Conservation (phyloP, 1,284 basidiomycete species). For the Exobasidium cylindrosporum region DNA sequence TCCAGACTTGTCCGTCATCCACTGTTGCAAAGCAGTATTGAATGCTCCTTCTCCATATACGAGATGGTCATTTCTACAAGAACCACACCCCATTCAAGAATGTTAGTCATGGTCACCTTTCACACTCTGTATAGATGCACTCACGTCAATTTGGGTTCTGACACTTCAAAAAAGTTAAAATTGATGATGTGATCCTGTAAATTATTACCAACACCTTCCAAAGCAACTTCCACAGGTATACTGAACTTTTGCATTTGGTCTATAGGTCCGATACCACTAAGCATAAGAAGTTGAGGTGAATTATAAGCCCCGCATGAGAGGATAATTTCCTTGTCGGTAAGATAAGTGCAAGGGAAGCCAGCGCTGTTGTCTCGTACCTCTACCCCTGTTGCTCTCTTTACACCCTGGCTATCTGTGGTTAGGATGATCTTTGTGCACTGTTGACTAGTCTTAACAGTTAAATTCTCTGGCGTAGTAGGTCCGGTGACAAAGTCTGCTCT, state of each 20-base stretch:
- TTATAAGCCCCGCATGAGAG: conserved; percentile 58
- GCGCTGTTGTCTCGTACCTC: conserved; percentile 38
- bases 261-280: conserved; percentile 33
- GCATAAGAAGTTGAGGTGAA: conserved; percentile 49
- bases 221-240: conserved; percentile 38
- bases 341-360: conserved; percentile 29
- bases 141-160: background rate
- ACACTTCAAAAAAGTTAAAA: conserved; percentile 8
- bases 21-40: background rate
- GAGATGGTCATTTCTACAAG: conserved; percentile 6
- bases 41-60: conserved; percentile 3
- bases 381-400: conserved; percentile 31
- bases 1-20: conserved; percentile 3
- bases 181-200: conserved; percentile 59
- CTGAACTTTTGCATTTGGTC: conserved; percentile 26
- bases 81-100: no score
- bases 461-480: background rate
- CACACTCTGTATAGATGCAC: background rate
- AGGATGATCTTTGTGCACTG: conserved; percentile 2
- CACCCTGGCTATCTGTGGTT: background rate
- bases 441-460: background rate
- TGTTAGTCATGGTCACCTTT: no score
- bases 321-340: conserved; percentile 58
- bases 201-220: conserved; percentile 62
- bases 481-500: conserved; percentile 6